These are phyloP conservation scores for Alternaria triticimaculans DNA, from an alignment of 2,329 filamentous ascomycete species.

Conservation along the genomic window DNA sequence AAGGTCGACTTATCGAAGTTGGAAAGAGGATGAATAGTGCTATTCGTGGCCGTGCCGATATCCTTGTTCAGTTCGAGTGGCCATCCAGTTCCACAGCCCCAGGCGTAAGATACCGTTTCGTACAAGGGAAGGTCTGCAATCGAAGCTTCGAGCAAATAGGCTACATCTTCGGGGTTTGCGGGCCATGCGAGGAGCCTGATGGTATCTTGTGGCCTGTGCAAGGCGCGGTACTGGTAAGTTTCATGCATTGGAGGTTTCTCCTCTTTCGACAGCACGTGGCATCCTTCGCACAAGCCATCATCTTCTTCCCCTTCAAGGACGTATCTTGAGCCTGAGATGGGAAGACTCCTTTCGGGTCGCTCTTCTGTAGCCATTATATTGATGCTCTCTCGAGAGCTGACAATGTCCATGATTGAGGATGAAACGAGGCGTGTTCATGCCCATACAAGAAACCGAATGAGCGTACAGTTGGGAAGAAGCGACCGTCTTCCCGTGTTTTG, in stretches of 20 bases:
- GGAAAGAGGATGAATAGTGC: background rate
- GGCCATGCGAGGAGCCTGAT: background rate
- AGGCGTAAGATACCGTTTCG: background rate
- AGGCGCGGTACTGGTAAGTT: background rate
- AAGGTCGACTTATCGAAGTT: background rate
- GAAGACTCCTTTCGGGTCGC: background rate
- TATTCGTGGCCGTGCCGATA: background rate
- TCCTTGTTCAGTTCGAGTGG: background rate
- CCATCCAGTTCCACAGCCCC: background rate
- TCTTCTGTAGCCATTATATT: background rate
- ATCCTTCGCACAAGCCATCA: background rate
- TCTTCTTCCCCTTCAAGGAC: background rate
- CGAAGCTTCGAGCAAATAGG: background rate
- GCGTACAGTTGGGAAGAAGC: background rate
- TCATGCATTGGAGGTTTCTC: background rate
- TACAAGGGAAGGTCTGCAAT: background rate
- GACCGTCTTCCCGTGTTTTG: background rate
- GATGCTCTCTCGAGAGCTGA: background rate
- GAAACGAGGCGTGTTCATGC: background rate
- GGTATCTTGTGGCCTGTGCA: background rate
- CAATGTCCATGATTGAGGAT: background rate
- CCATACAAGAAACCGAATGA: background rate
- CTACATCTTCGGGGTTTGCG: background rate
- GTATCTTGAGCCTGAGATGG: accelerated
- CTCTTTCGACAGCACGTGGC: background rate